Base-by-base conservation (phyloP, 2,329 filamentous ascomycete genomes). In the Ophiosphaerella herpotricha region DNA sequence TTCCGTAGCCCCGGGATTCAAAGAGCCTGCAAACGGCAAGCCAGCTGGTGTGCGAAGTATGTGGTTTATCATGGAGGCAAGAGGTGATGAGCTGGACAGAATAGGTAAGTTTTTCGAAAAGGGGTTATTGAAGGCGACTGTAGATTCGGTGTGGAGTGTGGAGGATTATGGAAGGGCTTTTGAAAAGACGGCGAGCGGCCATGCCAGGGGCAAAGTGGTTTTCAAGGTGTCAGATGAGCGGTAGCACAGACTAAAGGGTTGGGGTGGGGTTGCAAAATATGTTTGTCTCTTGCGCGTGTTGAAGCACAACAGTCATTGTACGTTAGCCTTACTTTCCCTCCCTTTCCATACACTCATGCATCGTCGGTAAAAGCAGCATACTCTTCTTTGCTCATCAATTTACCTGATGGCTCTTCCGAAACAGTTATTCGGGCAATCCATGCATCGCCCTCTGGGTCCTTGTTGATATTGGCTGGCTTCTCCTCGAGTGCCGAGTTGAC, bases 401-500 rank as follows among this genome's bases (percentile, higher is more conserved):
- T 68, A 16, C 66, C 67, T 44, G 57, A 54, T 3, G 71, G 76
- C 57, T 95, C 88, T 72, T 91, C 88, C 57, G 78, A 80, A 41
- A 97, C 80, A 76, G 89, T 81, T 55, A 97, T 85, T 84, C 90
- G 93, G 48, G 88, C 91, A 72, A 99, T 88, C 94, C 94, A 99
- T 57, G 90, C 93, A 48, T 93, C 90, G 54, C 83, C 83, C 82
- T 99, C 94, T 38, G 94, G 89, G 43, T 90, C 87, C 77, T 90
- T 82, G 80, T 97, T 99, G 78, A 99, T 91, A 48, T 83, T 87
- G 52, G 84, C 84, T 18, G 94, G 93, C 79, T 89, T 92, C 74
- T 94, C 88, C 75, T 95, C 89, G 55, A 99, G 82, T 52, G 80
- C 70, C 9, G 71, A 69, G 79, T 99, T 99, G 66, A 86, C 81